Base-by-base conservation (phyloP, 2,329 filamentous ascomycete species). In the Monilinia fructicola region DNA sequence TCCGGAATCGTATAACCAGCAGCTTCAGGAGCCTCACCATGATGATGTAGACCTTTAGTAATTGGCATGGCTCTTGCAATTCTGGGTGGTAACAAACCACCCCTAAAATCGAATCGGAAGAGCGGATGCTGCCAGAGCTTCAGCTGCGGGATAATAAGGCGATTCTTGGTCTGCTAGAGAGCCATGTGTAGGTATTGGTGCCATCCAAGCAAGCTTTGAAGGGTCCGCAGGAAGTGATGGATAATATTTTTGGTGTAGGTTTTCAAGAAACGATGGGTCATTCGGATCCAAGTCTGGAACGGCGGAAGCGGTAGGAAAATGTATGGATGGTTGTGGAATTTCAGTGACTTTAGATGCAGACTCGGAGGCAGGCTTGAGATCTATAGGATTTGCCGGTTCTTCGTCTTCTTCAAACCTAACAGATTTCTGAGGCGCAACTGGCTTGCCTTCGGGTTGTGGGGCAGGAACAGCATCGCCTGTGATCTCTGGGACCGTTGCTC, bases 1-100 rank as follows among this genome's bases (percentile, higher is more conserved):
- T 99, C 95, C 0, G 88, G 87, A 40, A 99, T 85, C 0, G 95
- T 98, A 78, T 99, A 99, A 0, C 95, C 95, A 0, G 95, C 95
- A 1, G 93, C 92, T 78, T 96, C 92, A 21, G 95, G 95, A 1
- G 94, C 93, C 67, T 93, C 87, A 69, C 90, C 93, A 77, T 99
- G 95, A 77, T 99, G 94, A 77, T 99, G 95, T 18, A 99, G 83
- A 0, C 95, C 95, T 68, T 89, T 86, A 16, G 87, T 88, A 0
- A 87, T 86, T 6, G 94, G 91, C 35, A 98, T 87, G 2, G 85
- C 82, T 65, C 93, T 84, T 35, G 92, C 88, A 44, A 87, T 84
- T 59, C 87, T 84, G 0, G 95, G 95, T 0, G 94, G 87, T 16
- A 99, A 83, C 3, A 99, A 83, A 0, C 84, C 84, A 69, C 94